Conservation (phyloP, 2,329 filamentous ascomycete species). For the Cladosporium sp. region DNA sequence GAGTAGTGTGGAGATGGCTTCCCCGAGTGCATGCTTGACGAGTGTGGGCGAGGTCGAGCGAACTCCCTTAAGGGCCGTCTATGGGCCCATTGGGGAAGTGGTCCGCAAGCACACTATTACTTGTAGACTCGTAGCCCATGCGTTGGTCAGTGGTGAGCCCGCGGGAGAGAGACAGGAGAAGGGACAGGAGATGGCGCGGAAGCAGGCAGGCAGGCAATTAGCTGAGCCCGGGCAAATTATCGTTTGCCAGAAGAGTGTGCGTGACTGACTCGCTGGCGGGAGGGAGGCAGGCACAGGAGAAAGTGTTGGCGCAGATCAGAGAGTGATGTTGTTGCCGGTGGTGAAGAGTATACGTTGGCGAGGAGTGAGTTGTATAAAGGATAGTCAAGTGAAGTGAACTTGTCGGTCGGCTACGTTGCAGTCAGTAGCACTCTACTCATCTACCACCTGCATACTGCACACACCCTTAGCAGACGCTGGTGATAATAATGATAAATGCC, state of each 20-base stretch:
- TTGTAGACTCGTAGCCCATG: conserved; percentile 2
- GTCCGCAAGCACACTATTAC: conserved; percentile 7
- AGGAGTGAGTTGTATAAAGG: too few species aligned
- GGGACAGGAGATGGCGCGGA: background rate
- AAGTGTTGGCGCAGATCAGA: too few species aligned
- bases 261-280: conserved; percentile 8
- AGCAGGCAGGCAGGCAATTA: background rate
- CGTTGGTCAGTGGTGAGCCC: too few species aligned
- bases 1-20: conserved; percentile 7
- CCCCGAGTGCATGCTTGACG: conserved; percentile 7
- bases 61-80: background rate
- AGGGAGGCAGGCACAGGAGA: conserved; percentile 7
- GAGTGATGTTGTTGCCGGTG: too few species aligned
- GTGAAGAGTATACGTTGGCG: too few species aligned
- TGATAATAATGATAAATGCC: too few species aligned
- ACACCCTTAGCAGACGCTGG: too few species aligned
- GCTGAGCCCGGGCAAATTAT: conserved; percentile 11
- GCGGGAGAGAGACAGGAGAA: background rate
- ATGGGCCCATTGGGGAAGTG: background rate
- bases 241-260: conserved; percentile 2
- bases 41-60: background rate
- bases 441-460: too few species aligned
- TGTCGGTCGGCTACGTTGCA: too few species aligned
- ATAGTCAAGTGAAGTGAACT: too few species aligned
- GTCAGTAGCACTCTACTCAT: too few species aligned